Base-by-base conservation (phyloP, 2,329 filamentous ascomycete species). In the Davidsoniella virescens region DNA sequence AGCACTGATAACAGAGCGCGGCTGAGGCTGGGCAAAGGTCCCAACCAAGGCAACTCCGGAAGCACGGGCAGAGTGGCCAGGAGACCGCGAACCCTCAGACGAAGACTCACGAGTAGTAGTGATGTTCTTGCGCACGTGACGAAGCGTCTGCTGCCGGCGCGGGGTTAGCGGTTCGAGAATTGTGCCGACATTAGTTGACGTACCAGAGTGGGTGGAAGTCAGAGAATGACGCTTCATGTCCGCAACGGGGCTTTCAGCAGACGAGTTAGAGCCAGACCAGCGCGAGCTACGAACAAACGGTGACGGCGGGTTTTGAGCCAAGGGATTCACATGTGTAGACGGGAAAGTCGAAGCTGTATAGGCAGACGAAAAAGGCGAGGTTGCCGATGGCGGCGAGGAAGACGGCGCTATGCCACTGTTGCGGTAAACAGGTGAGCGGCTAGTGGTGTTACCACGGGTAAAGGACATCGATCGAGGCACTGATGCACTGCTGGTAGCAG, bases 61-160 rank as follows among this genome's bases (percentile, higher is more conserved):
- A 12, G 64, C 66, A 8, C 66, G 61, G 5, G 62, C 63, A 25
- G 70, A 72, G 57, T 65, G 67, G n/a, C 60, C 54, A 2, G 64
- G 64, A 6, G 68, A 67, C 9, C 37, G 47, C 4, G 64, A 52
- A 29, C 69, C 65, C 12, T 52, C 52, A 4, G 65, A 66, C 17
- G 60, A 59, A 2, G 71, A 67, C 8, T 29, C 43, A 54, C 75
- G 69, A 52, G 75, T 67, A 1, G 63, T 63, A 7, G 63, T 62
- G 41, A 75, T 70, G 57, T 80, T 81, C 26, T 44, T 26, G 56
- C 69, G 73, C 9, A 78, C 71, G 59, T 82, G 78, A 4, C 78
- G 71, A 52, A 82, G 61, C 6, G 76, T 81, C 57, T 71, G 70
- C 51, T 65, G 69, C 43, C 68, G 68, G 47, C 66, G 69, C 4